A percentile compares a stretch with the other conserved stretches of the same genome.
phyloP scores from a whole-genome alignment of 208 protist genomes.

The Leptomonas seymouri region DNA sequence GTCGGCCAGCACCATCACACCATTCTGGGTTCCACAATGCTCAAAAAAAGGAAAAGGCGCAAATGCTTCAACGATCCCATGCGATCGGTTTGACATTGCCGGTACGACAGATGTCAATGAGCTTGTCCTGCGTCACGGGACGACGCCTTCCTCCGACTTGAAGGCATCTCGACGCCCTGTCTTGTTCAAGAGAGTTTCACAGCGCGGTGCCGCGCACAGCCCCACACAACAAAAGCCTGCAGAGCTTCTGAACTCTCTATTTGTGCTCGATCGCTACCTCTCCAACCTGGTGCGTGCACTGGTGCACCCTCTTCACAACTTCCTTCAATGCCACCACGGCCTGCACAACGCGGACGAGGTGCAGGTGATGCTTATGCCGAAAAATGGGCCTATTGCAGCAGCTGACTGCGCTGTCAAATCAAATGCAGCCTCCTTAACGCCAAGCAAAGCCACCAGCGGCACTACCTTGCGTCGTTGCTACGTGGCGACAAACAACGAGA shows the following conservation, averaged over 20 bases:
- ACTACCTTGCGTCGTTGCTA: conserved; percentile 36
- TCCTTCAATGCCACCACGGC: conserved; percentile 43
- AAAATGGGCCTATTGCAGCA: conserved; percentile 29
- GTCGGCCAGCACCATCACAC: not conserved
- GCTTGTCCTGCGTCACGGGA: conserved; percentile 13
- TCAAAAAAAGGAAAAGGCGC: not conserved
- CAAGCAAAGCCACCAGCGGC: not conserved
- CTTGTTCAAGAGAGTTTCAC: not conserved
- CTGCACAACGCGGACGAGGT: conserved; percentile 63
- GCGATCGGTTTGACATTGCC: conserved; percentile 9
- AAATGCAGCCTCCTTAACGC: not conserved
- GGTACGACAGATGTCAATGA: conserved; percentile 8
- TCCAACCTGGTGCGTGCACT: conserved; percentile 45
- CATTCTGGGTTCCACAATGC: conserved; percentile 3
- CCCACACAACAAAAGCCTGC: conserved; percentile 10
- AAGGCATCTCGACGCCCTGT: not conserved
- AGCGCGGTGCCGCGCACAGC: not conserved
- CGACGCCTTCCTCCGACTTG: conserved; percentile 4
- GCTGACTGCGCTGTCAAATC: conserved; percentile 11
- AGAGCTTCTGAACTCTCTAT: conserved; percentile 2
- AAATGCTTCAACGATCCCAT: not conserved
- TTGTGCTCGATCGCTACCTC: conserved; percentile 40
- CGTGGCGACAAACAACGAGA: conserved; percentile 54
- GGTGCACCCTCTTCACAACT: conserved; percentile 60
- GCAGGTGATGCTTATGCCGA: conserved; percentile 57